A percentile compares a stretch with the other conserved stretches of the same genome.
These are phyloP conservation scores for Pittosporum tobira DNA, from an alignment of 129 eudicot genomes.

Conservation along the genomic window DNA sequence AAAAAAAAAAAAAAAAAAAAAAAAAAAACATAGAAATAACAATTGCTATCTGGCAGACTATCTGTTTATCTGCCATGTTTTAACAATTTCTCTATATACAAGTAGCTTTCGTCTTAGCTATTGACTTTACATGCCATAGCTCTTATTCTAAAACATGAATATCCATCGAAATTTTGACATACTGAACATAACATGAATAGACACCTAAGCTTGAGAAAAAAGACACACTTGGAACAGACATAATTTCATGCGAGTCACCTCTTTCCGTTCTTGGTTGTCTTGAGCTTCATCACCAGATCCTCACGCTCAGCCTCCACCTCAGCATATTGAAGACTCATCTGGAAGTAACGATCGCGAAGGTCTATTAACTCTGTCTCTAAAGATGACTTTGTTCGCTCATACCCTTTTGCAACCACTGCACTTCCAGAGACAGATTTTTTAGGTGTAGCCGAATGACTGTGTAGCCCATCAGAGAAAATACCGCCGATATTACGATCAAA, in stretches of 20 bases:
- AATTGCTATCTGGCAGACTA: neutral
- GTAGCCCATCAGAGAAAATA: conserved; percentile 34
- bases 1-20: no score
- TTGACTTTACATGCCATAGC: neutral
- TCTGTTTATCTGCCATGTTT: neutral
- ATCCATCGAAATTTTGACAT: neutral
- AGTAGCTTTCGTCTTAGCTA: conserved; percentile 3
- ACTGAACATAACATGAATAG: neutral
- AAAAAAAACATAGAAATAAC: conserved; percentile 2
- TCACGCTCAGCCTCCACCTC: conserved; percentile 88
- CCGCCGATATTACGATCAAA: conserved; percentile 14
- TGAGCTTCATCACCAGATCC: conserved; percentile 95
- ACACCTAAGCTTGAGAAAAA: neutral
- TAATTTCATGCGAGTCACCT: conserved; percentile 39
- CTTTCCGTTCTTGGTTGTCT: conserved; percentile 38
- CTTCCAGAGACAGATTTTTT: conserved; percentile 32
- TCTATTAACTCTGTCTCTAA: conserved; percentile 70
- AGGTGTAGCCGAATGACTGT: conserved; percentile 22
- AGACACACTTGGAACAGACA: conserved; percentile 1
- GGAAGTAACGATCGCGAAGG: conserved; percentile 77
- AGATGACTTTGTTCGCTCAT: conserved; percentile 57
- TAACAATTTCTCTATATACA: conserved; percentile 2
- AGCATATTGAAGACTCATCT: conserved; percentile 91
- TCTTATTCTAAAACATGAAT: conserved; percentile 2
- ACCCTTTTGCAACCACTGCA: conserved; percentile 37